Evolutionary conservation across 2,329 filamentous ascomycete species (phyloP), one percentile per base, ranked within the genome.

Genomic region (Penicillium sp.): DNA sequence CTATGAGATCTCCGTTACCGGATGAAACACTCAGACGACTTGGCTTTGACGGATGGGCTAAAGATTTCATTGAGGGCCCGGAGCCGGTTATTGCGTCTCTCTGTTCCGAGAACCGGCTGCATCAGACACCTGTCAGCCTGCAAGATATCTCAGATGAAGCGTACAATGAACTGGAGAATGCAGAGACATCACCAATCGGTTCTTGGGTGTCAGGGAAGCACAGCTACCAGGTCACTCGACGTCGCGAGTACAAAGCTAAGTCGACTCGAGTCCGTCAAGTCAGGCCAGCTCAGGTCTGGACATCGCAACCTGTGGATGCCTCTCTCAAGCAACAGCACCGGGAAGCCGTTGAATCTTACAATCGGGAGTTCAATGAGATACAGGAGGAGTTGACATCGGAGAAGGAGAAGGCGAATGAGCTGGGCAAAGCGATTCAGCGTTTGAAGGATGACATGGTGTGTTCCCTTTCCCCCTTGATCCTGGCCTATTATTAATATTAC

Each of bases 41-140:
- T 31, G 90, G 90, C 0, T 82, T 99, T 44, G 87, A 95, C 57
- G 85, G 87, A 2, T 96, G 88, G 74, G 85, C 90, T 0, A 78
- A 89, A 24, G 88, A 97, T 64, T 89, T 82, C 52, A 67, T 99
- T 5, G 80, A 86, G 30, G 94, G 92, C 0, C 95, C 95, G 0
- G 84, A 87, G 1, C 81, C 89, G 1, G 89, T 99, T 1, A 75
- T 97, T 30, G 87, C 90, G 6, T 94, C 95, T 88, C 81, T 99
- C 20, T 96, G 91, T 69, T 81, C 84, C 11, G 86, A 89, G 60
- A 83, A 81, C 51, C 80, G 76, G 47, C 71, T 96, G 6, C 84
- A 95, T 62, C 75, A 77, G 24, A 86, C 86, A 5, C 90, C 84
- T 0, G 80, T 92, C 40, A 78, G 82, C 14, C 74, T 85, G 13